Evolutionary conservation across 2,329 filamentous ascomycete species (phyloP).

Genomic region (Beauveria pseudobassiana): DNA sequence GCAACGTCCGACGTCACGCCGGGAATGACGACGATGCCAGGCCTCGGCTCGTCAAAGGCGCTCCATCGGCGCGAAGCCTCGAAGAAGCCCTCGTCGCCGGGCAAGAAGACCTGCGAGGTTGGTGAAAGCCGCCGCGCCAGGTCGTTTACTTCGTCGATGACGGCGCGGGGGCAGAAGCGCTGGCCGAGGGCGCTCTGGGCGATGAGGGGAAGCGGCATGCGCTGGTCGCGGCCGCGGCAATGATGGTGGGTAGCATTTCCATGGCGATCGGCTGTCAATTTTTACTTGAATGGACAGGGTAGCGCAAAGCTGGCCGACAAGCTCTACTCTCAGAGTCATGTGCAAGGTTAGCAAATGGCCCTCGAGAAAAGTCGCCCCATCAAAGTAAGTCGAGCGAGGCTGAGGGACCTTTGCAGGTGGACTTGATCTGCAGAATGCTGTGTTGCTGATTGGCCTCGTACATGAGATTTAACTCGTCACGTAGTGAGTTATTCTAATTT

Average conservation of each 20-base stretch:
- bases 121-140: not conserved
- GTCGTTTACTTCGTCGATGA: not conserved
- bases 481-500: too few relatives aligned
- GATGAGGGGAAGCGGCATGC: not conserved
- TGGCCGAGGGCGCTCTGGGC: not conserved
- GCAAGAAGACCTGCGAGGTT: not conserved
- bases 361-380: too few relatives aligned
- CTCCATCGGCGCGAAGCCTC: slow-evolving; percentile 3
- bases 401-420: too few relatives aligned
- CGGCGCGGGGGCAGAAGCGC: not conserved
- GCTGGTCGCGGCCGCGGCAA: not conserved
- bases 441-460: too few relatives aligned
- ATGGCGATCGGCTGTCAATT: not conserved
- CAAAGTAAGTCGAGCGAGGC: too few relatives aligned
- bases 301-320: too few relatives aligned
- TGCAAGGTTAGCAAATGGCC: too few relatives aligned
- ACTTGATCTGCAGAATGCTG: too few relatives aligned
- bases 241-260: not conserved
- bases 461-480: too few relatives aligned
- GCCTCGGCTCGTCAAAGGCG: not conserved
- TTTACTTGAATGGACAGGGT: too few relatives aligned
- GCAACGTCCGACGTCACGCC: not conserved
- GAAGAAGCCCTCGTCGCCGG: not conserved
- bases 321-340: too few relatives aligned
- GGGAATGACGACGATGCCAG: slow-evolving; percentile 1